Evolutionary conservation across 106 monocot species (phyloP), one percentile per base, ranked within the genome.

Genomic region (Allium sativum): DNA sequence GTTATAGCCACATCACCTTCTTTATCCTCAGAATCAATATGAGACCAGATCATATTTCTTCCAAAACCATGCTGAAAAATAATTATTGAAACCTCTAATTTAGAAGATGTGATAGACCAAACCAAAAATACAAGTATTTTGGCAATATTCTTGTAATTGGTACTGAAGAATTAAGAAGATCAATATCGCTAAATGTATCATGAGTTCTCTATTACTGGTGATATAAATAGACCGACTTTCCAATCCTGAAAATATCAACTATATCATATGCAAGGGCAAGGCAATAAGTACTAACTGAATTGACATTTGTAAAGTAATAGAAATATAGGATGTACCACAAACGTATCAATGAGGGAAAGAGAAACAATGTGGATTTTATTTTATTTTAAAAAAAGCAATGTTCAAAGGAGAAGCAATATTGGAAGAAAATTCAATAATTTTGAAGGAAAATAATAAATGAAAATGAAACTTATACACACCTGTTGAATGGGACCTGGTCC

Each of bases 401-500:
- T 31, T 2, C 4, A 3, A 31, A 31, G 5, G 0, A 31, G 31
- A 31, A 31, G 31, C 31, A 31, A 31, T 31, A 31, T 31, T 31
- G 31, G 5, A 31, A 31, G 31, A 31, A 31, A 31, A 3, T 31
- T 31, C 31, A 3, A 31, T 31, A 0, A 31, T 44, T 60, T 42
- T 43, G 17, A 44, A 43, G 58, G 18, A 31, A 43, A 44, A 1
- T 44, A 17, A 15, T 17, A 58, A 9, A 43, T 14, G 44, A 48
- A 42, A 70, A 31, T 18, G 40, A 18, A 59, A 18, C 8, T 31
- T 31, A 31, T 31, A 2, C 51, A 76, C 48, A 99, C 92, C 92
- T 99, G 98, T 73, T 92, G 98, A 50, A 99, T 88, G 50, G 76
- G 59, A 19, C 98, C 98, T 14, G 98, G 92, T 44, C 98, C 92